Conservation (phyloP, 169 alveolate genomes). For the Theileria orientalis region DNA sequence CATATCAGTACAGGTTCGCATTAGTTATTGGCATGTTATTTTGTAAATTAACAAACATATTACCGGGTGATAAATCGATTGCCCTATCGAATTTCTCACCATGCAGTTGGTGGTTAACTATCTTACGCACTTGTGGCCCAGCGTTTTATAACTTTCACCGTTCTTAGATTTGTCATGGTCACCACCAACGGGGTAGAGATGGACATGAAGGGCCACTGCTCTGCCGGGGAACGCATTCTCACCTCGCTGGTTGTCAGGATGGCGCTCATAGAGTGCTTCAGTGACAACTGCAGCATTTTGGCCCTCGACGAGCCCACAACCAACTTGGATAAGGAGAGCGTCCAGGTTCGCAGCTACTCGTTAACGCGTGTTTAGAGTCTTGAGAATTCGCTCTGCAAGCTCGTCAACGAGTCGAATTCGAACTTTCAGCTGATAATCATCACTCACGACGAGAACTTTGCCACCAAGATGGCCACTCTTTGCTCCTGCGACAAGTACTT, state of each 20-base stretch:
- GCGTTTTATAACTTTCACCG: conserved; percentile 68
- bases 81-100: no score
- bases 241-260: conserved; percentile 95
- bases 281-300: conserved; percentile 94
- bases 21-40: background rate
- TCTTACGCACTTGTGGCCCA: conserved; percentile 36
- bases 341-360: conserved; percentile 76
- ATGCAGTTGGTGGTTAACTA: conserved; percentile 7
- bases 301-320: conserved; percentile 99
- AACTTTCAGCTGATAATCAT: conserved; percentile 91
- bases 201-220: conserved; percentile 95
- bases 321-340: conserved; percentile 92
- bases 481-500: conserved; percentile 63
- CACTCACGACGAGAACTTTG: conserved; percentile 98
- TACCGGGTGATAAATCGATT: no score
- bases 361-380: conserved; percentile 33
- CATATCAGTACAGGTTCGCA: conserved; percentile 48
- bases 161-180: conserved; percentile 85
- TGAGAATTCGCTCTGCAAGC: conserved; percentile 66
- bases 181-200: conserved; percentile 82
- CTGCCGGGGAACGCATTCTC: conserved; percentile 96
- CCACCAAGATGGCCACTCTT: conserved; percentile 76
- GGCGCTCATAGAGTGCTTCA: conserved; percentile 98
- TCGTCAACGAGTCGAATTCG: conserved; percentile 65
- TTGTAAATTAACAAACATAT: no score